A percentile compares a stretch with the other conserved stretches of the same genome.
These are phyloP conservation scores for Clarireedia sp. DNA, from an alignment of 2,329 filamentous ascomycete genomes.

Conservation along the genomic window DNA sequence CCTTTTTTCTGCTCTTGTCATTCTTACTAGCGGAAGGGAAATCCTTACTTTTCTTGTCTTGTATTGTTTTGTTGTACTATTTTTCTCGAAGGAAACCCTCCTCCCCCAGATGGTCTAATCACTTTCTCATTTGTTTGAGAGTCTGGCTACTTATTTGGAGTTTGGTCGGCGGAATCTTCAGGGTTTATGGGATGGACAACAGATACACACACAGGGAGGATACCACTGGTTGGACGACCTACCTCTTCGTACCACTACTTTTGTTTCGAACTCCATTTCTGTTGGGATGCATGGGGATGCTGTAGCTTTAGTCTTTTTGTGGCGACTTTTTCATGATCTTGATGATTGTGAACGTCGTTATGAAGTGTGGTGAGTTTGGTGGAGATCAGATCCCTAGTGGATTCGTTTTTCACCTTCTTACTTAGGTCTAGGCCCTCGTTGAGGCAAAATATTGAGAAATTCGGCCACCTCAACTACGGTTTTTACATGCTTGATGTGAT, in stretches of 20 bases:
- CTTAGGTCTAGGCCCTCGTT: conserved; percentile 25
- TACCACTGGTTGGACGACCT: conserved; percentile 28
- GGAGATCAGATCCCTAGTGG: conserved; percentile 25
- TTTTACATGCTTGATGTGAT: not conserved
- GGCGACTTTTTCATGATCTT: conserved; percentile 22
- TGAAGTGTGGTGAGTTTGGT: conserved; percentile 24
- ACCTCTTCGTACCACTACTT: conserved; percentile 27
- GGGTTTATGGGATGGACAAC: not conserved
- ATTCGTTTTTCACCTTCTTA: conserved; percentile 12
- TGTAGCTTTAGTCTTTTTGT: conserved; percentile 26
- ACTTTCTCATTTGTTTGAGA: not conserved
- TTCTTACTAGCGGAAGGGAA: conserved; percentile 24
- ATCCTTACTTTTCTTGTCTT: conserved; percentile 25
- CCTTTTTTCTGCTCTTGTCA: conserved; percentile 27
- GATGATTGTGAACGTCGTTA: conserved; percentile 25
- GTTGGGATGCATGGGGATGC: conserved; percentile 30
- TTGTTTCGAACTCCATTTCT: conserved; percentile 22
- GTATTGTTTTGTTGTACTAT: conserved; percentile 18
- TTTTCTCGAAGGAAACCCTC: conserved; percentile 3
- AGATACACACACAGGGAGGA: conserved; percentile 10
- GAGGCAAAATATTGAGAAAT: conserved; percentile 30
- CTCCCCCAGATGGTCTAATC: not conserved
- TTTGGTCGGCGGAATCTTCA: not conserved
- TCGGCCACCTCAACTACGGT: conserved; percentile 29
- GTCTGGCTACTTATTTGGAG: conserved; percentile 14